Conservation (phyloP, 2,329 filamentous ascomycete genomes). For the Aphanoascus verrucosus region DNA sequence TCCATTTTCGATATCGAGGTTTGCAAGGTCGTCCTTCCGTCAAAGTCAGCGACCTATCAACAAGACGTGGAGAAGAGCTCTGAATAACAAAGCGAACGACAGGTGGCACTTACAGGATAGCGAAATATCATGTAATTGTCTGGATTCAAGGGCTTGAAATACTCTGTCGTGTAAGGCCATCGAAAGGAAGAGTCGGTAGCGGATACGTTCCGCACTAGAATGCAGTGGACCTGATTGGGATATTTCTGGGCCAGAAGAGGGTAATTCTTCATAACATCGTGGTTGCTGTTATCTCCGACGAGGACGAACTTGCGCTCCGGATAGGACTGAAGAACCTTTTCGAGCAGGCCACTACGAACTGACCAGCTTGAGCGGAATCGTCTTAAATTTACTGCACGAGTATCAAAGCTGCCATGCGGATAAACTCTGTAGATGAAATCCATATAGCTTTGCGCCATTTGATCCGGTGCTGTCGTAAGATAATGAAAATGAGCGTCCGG, state of each 20-base stretch:
- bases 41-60: background rate
- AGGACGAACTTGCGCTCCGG: constrained; percentile 65
- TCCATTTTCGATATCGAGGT: constrained; percentile 56
- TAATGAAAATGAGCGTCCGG: constrained; percentile 69
- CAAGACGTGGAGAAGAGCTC: background rate
- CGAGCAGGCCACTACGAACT: constrained; percentile 59
- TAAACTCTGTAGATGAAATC: constrained; percentile 65
- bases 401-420: constrained; percentile 66
- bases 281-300: constrained; percentile 65
- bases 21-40: constrained; percentile 49
- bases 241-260: constrained; percentile 53
- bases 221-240: constrained; percentile 64
- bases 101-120: constrained; percentile 37
- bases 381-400: constrained; percentile 68
- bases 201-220: constrained; percentile 63
- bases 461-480: constrained; percentile 68
- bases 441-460: constrained; percentile 68
- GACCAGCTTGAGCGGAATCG: constrained; percentile 60
- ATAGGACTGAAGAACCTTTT: constrained; percentile 64
- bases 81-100: too few species aligned
- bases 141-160: constrained; percentile 57
- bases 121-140: constrained; percentile 70
- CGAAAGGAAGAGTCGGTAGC: constrained; percentile 55
- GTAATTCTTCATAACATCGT: constrained; percentile 58
- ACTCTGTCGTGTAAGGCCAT: constrained; percentile 65